Base-by-base conservation (phyloP, 257 asterid genomes). In the Striga asiatica region DNA sequence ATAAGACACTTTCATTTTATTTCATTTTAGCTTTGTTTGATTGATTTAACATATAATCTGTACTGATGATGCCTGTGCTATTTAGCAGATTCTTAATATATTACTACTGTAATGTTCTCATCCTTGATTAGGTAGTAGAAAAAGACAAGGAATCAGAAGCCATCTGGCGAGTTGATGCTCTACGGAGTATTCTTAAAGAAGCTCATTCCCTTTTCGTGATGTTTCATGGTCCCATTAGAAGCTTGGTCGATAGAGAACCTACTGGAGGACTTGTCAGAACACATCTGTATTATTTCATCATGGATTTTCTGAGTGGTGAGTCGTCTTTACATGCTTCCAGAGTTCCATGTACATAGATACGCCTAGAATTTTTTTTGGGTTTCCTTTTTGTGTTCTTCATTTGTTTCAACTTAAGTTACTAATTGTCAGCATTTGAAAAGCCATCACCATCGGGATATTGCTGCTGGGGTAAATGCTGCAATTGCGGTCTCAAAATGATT, bases 381-480 rank as follows among this genome's bases (percentile, higher is more conserved):
- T n/a, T n/a, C n/a, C n/a, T n/a, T n/a, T n/a, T n/a, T 45, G 46
- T 43, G 50, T 66, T 66, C n/a, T 76, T 66, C 57, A 74, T 61
- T 66, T 70, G 58, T 81, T 78, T 77, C 94, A 91, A 80, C 82
- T 69, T 74, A 71, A 89, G 87, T 78, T 81, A 86, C 88, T 78
- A 83, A 84, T 84, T 84, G 91, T 60, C 95, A 92, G 97, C 94
- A 75, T 88, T 75, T 83, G 82, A 84, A 84, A 92, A 75, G 85
- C 82, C 81, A 81, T 76, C 93, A 80, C 80, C 94, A 58, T 81
- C 80, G 94, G 85, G 80, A 69, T 82, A 69, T 81, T 81, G 98
- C 93, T 92, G 98, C 95, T 80, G 94, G 89, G 96, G 96, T 87
- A 87, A 37, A 91, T 78, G 86, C 81, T 74, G 82, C 86, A 80